Evolutionary conservation across 2,329 filamentous ascomycete species (phyloP), one percentile per base, ranked within the genome.

Genomic region (Exophiala phaeomuriformis): DNA sequence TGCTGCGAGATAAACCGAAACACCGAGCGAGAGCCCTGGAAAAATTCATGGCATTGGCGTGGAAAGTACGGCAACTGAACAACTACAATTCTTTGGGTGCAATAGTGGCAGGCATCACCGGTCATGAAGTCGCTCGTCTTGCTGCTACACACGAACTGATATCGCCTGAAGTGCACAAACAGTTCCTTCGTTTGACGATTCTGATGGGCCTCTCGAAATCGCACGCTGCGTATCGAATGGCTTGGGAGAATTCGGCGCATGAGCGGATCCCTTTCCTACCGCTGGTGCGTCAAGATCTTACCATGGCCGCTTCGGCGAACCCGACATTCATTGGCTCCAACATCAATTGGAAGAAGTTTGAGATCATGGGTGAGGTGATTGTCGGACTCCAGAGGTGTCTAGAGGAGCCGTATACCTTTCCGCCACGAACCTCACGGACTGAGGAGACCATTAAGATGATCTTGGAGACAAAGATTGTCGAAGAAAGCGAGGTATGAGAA

Each of bases 271-370:
- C 93, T 0, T 97, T 95, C 68, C 84, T 97, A 47, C 91, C 93
- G 1, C 77, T 97, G 30, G 89, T 95, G 66, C 82, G 88, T 41
- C 81, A 90, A 59, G 93, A 98, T 71, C 77, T 98, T 28, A 89
- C 95, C 1, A 89, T 87, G 8, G 91, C 93, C 0, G 89, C 95
- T 65, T 88, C 95, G 70, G 93, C 91, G 33, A 96, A 93, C 69
- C 82, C 82, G 64, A 97, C 93, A 0, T 91, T 95, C 67, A 75
- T 97, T 1, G 88, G 86, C 5, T 77, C 80, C 1, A 78, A 82
- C 56, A 88, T 98, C 67, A 97, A 97, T 68, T 98, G 93, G 93
- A 90, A 86, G 71, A 98, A 98, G 68, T 98, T 97, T 64, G 91
- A 97, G 69, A 85, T 98, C 32, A 83, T 97, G 71, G 90, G 90